Evolutionary conservation across 371 early-diverging fungal species (phyloP), one percentile per base, ranked within the genome.

Genomic region (Syncephalastrum racemosum): DNA sequence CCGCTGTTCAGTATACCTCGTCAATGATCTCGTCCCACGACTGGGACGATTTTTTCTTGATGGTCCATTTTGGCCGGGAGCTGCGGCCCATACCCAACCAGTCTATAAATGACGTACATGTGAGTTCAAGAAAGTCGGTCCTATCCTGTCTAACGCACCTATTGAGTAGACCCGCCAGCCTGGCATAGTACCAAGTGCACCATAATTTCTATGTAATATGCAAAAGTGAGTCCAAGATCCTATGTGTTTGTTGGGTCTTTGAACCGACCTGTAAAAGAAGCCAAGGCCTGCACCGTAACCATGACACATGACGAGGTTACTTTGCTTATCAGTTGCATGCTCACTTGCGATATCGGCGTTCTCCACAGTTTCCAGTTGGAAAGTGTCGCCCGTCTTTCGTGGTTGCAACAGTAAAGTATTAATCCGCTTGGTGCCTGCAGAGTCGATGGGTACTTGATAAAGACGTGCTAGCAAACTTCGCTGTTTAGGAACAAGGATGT

Each of bases 71-170:
- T 12, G 91, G 89, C 12, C 93, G 68, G n/a, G 90, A 85, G 54
- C 88, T 87, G 54, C 89, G 79, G 5, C 91, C 93, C 93, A 91
- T 92, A 16, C 93, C 93, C 8, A 91, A 69, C 94, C 94, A 95
- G 77, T 96, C 95, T 70, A 54, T 46, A 39, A 0, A 3, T 20
- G 36, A 47, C 5, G 14, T 58, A 41, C 13, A 20, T 46, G 6
- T 14, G 2, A 13, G 46, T 55, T 27, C 19, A 23, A 31, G 22
- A 14, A 22, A 4, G 14, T 40, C 0, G 27, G 27, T 22, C 10
- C 3, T 40, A 4, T 0, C 46, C 15, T 25, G 4, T 14, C 14
- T 27, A n/a, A 52, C 53, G 41, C 58, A 70, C 70, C 79, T 47
- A 95, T 82, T 7, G 92, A 79, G 63, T 89, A 92, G 15, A 93